Evolutionary conservation across 1,284 basidiomycete species (phyloP).

Genomic region (Ganoderma sp.): DNA sequence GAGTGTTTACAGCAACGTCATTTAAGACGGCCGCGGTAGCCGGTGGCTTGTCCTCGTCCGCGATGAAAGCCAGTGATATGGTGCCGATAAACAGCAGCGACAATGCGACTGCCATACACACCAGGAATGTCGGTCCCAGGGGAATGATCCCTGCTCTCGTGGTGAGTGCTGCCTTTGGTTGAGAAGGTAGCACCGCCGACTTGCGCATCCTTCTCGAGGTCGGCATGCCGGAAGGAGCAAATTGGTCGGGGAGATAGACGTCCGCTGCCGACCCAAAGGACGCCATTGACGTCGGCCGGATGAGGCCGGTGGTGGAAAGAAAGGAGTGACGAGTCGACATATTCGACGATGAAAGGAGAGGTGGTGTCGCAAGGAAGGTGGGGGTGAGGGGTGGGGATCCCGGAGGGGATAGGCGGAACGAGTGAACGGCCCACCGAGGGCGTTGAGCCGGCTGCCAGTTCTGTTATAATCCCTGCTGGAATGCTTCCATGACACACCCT

Average conservation of each 20-base stretch:
- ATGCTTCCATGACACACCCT: slow-evolving; percentile 7
- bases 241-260: slow-evolving; percentile 16
- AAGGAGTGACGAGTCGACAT: slow-evolving; percentile 44
- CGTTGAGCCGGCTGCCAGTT: not conserved
- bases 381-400: not conserved
- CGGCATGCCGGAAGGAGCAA: slow-evolving; percentile 33
- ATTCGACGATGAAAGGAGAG: slow-evolving; percentile 9
- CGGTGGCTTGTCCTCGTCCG: slow-evolving; percentile 49
- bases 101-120: slow-evolving; percentile 47
- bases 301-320: slow-evolving; percentile 41
- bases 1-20: slow-evolving; percentile 47
- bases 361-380: slow-evolving; percentile 6
- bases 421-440: slow-evolving; percentile 18
- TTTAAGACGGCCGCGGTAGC: slow-evolving; percentile 51
- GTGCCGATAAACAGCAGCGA: slow-evolving; percentile 55
- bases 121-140: slow-evolving; percentile 48
- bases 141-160: slow-evolving; percentile 42
- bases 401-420: slow-evolving; percentile 14
- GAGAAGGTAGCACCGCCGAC: not conserved
- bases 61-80: slow-evolving; percentile 56
- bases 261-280: slow-evolving; percentile 32
- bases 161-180: slow-evolving; percentile 9
- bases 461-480: slow-evolving; percentile 1
- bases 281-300: slow-evolving; percentile 31
- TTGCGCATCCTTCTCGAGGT: slow-evolving; percentile 26